phyloP scores from a whole-genome alignment of 1,284 basidiomycete species.

The Crepidotus sp. region DNA sequence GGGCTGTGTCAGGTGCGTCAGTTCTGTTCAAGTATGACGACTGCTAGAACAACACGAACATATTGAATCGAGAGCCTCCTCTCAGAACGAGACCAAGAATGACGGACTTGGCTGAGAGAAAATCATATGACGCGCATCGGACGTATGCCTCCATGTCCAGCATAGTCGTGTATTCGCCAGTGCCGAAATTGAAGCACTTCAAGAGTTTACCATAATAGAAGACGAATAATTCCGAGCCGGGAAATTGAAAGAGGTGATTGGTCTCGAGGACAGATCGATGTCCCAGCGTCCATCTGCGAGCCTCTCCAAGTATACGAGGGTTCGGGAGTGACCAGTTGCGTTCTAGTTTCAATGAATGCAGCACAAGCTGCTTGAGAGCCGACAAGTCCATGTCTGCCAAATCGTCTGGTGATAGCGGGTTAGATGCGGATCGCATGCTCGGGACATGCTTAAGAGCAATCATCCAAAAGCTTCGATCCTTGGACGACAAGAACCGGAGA shows the following conservation, averaged over 20 bases:
- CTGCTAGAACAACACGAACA: conserved; percentile 5
- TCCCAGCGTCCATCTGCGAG: conserved; percentile 6
- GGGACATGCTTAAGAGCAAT: conserved; percentile 3
- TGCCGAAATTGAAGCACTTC: conserved; percentile 10
- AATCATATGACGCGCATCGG: conserved; percentile 7
- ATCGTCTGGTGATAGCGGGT: conserved; percentile 1
- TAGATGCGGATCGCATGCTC: conserved; percentile 2
- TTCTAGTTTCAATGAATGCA: conserved; percentile 8
- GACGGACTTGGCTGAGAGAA: conserved; percentile 9
- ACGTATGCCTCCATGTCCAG: conserved; percentile 10
- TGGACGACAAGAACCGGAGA: not conserved
- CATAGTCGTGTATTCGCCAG: conserved; percentile 2
- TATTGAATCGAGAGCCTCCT: conserved; percentile 10
- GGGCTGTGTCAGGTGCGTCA: not conserved
- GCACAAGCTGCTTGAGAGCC: conserved; percentile 3
- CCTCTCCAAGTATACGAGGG: conserved; percentile 9
- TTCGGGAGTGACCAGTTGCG: conserved; percentile 10
- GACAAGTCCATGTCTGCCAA: conserved; percentile 1
- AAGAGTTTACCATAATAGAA: conserved; percentile 11
- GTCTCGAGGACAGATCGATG: conserved; percentile 9
- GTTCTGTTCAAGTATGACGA: too few relatives aligned
- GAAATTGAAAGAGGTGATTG: conserved; percentile 13
- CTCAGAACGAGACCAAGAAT: conserved; percentile 8
- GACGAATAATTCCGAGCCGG: conserved; percentile 10
- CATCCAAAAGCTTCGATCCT: conserved; percentile 13